phyloP scores from a whole-genome alignment of 768 basidiomycete species.

The Tulasnella calospora region DNA sequence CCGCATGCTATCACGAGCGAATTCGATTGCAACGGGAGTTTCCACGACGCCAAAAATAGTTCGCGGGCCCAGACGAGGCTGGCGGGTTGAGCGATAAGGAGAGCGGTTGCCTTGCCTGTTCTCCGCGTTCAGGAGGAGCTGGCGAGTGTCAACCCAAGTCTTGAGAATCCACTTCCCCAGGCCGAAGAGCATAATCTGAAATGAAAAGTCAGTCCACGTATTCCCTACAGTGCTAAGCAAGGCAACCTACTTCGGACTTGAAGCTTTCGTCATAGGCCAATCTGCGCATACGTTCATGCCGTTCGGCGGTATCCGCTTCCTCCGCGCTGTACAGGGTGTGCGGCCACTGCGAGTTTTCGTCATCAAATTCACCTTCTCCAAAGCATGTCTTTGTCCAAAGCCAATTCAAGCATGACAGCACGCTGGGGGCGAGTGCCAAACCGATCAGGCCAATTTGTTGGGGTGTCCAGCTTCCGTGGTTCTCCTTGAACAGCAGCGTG shows the following conservation, averaged over 20 bases:
- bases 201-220: neutral
- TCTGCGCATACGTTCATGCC: conserved; percentile 68
- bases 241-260: conserved; percentile 48
- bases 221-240: too few relatives aligned
- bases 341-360: conserved; percentile 42
- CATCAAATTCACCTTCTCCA: neutral
- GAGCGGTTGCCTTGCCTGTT: neutral
- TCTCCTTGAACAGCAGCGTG: neutral
- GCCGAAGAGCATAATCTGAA: conserved; percentile 69
- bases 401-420: conserved; percentile 23
- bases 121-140: conserved; percentile 31
- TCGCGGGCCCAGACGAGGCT: neutral
- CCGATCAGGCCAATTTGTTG: conserved; percentile 24
- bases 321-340: conserved; percentile 45
- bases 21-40: conserved; percentile 9
- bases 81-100: neutral
- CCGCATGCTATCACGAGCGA: conserved; percentile 7
- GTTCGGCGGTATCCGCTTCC: conserved; percentile 61
- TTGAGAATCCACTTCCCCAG: conserved; percentile 79
- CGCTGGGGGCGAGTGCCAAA: conserved; percentile 25
- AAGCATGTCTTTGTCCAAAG: conserved; percentile 7
- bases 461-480: neutral
- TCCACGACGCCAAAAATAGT: conserved; percentile 5
- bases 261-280: conserved; percentile 69
- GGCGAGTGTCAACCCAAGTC: conserved; percentile 67